A percentile compares a stretch with the other conserved stretches of the same genome.
Evolutionary conservation across 805 yeast genomes (phyloP).

Genomic region (Jamesozyma piceae): DNA sequence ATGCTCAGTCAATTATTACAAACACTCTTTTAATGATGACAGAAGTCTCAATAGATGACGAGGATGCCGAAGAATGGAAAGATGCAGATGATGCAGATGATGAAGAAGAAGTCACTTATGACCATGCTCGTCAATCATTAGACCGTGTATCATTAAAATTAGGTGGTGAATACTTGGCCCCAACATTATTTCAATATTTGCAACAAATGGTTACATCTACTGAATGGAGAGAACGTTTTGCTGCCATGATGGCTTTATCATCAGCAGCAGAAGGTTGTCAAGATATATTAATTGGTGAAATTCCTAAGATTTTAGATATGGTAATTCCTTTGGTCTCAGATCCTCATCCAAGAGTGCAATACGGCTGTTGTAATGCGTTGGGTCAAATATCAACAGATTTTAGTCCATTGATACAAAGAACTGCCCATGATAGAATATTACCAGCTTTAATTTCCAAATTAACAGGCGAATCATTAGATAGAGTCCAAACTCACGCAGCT

Average conservation of each 20-base stretch:
- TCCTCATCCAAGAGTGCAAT: conserved; percentile 88
- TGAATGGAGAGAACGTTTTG: conserved; percentile 92
- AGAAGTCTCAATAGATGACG: conserved; percentile 83
- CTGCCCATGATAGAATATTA: conserved; percentile 66
- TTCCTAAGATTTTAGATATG: conserved; percentile 73
- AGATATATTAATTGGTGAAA: conserved; percentile 74
- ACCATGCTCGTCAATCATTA: conserved; percentile 88
- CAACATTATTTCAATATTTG: conserved; percentile 75
- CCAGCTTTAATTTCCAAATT: conserved; percentile 84
- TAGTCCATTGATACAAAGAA: conserved; percentile 78
- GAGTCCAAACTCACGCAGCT: conserved; percentile 97
- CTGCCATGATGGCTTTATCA: conserved; percentile 92
- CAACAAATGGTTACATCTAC: conserved; percentile 72
- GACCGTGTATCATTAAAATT: conserved; percentile 81
- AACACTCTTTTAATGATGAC: conserved; percentile 78
- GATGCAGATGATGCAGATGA: conserved; percentile 69
- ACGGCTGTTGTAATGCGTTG: conserved; percentile 91
- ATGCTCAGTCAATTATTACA: conserved; percentile 62
- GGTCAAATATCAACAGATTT: conserved; percentile 97
- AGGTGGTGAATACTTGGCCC: conserved; percentile 76
- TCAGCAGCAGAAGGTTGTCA: conserved; percentile 97
- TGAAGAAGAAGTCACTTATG: conserved; percentile 79
- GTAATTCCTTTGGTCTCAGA: conserved; percentile 79
- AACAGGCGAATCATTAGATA: conserved; percentile 61
- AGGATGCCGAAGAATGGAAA: conserved; percentile 82